Conservation (phyloP, 1,139 yeast species). For the Keqinozyma sinolaborantium region DNA sequence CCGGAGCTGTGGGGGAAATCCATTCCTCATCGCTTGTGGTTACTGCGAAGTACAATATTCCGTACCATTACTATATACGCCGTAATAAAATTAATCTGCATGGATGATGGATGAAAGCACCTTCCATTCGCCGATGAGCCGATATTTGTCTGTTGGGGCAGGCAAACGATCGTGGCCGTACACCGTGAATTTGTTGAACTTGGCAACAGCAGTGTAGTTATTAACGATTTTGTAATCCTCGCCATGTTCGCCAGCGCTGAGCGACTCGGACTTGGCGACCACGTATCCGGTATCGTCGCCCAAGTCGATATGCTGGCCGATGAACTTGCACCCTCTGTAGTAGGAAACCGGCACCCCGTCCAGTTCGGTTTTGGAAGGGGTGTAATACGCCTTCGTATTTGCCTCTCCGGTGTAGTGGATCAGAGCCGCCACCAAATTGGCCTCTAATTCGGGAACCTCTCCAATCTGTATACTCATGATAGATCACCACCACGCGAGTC, state of each 20-base stretch:
- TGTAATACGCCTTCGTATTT: constrained; percentile 32
- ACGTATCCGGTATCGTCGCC: constrained; percentile 25
- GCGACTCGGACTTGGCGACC: constrained; percentile 26
- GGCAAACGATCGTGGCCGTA: constrained; percentile 41
- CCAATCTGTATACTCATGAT: neutral
- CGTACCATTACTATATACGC: too few relatives aligned
- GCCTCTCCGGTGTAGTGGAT: constrained; percentile 39
- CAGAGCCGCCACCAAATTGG: constrained; percentile 37
- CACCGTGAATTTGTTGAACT: constrained; percentile 24
- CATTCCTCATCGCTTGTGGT: too few relatives aligned
- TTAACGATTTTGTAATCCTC: constrained; percentile 22
- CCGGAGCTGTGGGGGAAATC: too few relatives aligned
- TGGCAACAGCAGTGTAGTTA: constrained; percentile 28
- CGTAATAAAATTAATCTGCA: too few relatives aligned
- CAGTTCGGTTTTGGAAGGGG: constrained; percentile 28
- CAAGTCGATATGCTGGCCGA: constrained; percentile 25
- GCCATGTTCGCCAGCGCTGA: constrained; percentile 16
- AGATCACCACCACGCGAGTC: too few relatives aligned
- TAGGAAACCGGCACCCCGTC: constrained; percentile 22
- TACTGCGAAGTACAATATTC: too few relatives aligned
- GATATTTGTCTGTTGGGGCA: constrained; percentile 30
- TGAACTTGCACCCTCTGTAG: constrained; percentile 38
- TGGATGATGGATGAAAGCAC: constrained; percentile 31
- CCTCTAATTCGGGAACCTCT: constrained; percentile 12
- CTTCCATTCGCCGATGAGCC: constrained; percentile 32